phyloP scores from a whole-genome alignment of 1,284 basidiomycete species.

The Puccinia brachypodii region DNA sequence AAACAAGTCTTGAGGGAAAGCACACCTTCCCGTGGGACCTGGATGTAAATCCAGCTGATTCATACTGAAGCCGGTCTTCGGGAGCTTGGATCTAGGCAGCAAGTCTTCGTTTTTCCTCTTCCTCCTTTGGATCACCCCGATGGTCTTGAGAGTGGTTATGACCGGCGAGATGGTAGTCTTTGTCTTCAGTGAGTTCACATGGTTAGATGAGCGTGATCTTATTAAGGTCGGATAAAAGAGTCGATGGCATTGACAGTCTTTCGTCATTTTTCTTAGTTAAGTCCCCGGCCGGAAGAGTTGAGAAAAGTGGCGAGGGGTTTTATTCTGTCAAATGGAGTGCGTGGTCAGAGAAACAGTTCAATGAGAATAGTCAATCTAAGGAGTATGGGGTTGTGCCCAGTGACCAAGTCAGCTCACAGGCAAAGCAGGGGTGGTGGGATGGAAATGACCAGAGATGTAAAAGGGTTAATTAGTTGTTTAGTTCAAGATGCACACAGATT shows the following conservation, averaged over 20 bases:
- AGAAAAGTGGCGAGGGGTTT: too few relatives aligned
- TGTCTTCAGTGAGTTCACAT: not conserved
- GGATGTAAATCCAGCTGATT: not conserved
- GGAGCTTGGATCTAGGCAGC: not conserved
- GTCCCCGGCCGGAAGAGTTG: too few relatives aligned
- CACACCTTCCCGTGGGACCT: not conserved
- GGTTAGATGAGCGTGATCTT: constrained; percentile 16
- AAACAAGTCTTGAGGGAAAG: not conserved
- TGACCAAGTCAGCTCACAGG: not conserved
- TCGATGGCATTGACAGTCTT: constrained; percentile 24
- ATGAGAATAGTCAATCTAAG: not conserved
- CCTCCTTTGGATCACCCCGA: constrained; percentile 7
- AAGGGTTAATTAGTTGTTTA: not conserved
- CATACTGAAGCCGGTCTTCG: not conserved
- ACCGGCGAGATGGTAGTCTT: constrained; percentile 20
- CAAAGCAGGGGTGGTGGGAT: not conserved
- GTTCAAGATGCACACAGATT: not conserved
- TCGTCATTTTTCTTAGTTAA: constrained; percentile 9
- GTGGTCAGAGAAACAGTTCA: not conserved
- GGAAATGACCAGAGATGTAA: not conserved
- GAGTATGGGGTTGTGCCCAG: too few relatives aligned
- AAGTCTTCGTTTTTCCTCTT: not conserved
- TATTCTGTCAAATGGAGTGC: too few relatives aligned
- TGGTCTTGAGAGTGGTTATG: not conserved
- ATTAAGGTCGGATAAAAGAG: constrained; percentile 24